Conservation (phyloP, 2,329 filamentous ascomycete species). For the Passalora sequoiae region DNA sequence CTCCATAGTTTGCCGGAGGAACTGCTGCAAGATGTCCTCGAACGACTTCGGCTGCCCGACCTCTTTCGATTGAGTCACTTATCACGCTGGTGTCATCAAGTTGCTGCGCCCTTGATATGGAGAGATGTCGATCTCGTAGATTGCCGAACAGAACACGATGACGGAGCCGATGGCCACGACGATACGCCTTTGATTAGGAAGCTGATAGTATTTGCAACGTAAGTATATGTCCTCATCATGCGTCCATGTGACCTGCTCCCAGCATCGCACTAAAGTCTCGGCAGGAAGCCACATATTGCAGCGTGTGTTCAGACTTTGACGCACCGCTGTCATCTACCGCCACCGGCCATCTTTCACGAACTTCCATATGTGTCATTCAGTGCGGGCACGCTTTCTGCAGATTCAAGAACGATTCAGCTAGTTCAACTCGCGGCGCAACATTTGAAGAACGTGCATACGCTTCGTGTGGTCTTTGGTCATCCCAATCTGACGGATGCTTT, state of each 20-base stretch:
- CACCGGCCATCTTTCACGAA: conserved; percentile 42
- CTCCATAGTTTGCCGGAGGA: conserved; percentile 36
- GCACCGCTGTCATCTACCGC: conserved; percentile 44
- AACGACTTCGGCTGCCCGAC: conserved; percentile 30
- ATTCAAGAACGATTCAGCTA: conserved; percentile 38
- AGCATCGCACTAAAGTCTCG: no score
- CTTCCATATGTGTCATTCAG: conserved; percentile 39
- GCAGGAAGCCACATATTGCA: conserved; percentile 37
- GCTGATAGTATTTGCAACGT: conserved; percentile 40
- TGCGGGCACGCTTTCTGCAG: conserved; percentile 37
- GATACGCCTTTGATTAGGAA: conserved; percentile 43
- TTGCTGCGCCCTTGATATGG: conserved; percentile 39
- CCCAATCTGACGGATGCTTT: conserved; percentile 38
- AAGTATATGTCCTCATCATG: no score
- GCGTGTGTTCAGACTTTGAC: conserved; percentile 41
- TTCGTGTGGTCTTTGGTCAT: conserved; percentile 44
- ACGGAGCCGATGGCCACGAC: conserved; percentile 32
- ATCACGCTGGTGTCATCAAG: conserved; percentile 34
- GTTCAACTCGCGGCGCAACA: conserved; percentile 37
- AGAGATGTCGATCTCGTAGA: conserved; percentile 39
- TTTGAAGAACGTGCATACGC: conserved; percentile 41
- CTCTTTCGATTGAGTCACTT: conserved; percentile 33
- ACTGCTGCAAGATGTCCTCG: conserved; percentile 39
- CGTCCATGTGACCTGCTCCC: no score
- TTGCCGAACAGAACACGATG: conserved; percentile 30